A percentile compares a stretch with the other conserved stretches of the same genome.
Conservation (phyloP, 768 basidiomycete genomes). For the Naganishia vaughanmartiniae region DNA sequence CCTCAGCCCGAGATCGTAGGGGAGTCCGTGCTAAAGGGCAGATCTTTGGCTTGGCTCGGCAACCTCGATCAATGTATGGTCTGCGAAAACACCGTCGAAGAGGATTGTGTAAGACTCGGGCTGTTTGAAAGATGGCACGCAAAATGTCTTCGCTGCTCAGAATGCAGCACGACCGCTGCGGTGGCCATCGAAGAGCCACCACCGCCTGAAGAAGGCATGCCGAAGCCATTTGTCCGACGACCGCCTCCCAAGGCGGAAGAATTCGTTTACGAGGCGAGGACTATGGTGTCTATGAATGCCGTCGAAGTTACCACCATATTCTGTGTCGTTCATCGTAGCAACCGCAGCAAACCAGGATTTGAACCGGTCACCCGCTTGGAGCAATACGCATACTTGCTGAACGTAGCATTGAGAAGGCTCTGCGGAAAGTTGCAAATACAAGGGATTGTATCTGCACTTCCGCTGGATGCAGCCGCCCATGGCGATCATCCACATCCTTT, state of each 20-base stretch:
- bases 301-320: conserved; percentile 57
- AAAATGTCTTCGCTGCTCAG: conserved; percentile 77
- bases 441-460: conserved; percentile 80
- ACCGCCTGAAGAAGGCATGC: conserved; percentile 46
- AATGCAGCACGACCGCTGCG: conserved; percentile 28
- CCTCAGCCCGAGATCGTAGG: conserved; percentile 45
- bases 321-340: conserved; percentile 73
- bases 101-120: conserved; percentile 90
- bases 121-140: conserved; percentile 99
- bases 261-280: conserved; percentile 64
- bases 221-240: conserved; percentile 63
- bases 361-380: conserved; percentile 89
- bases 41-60: conserved; percentile 27
- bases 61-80: conserved; percentile 75
- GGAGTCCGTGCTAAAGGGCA: conserved; percentile 49
- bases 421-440: conserved; percentile 76
- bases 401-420: conserved; percentile 86
- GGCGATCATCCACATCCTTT: conserved; percentile 34
- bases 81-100: conserved; percentile 87
- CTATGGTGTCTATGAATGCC: conserved; percentile 60
- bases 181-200: conserved; percentile 27
- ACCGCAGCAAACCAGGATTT: conserved; percentile 71
- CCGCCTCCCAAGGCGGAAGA: conserved; percentile 75
- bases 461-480: conserved; percentile 58
- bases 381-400: conserved; percentile 94